A percentile compares a stretch with the other conserved stretches of the same genome.
Conservation (phyloP, 2,329 filamentous ascomycete genomes). For the Colletotrichum destructivum region DNA sequence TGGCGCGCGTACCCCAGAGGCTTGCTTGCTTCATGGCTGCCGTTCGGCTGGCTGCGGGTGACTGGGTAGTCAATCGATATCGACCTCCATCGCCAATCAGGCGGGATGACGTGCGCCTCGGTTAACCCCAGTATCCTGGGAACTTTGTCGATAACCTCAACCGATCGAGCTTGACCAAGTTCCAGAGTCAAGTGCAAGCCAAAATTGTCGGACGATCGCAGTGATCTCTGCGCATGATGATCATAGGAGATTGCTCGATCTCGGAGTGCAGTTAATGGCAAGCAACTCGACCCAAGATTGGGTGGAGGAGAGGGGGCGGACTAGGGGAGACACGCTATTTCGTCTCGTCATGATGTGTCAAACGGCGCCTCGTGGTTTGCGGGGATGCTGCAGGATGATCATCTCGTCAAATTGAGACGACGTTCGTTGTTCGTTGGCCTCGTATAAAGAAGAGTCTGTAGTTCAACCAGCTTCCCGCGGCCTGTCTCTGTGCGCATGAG, state of each 20-base stretch:
- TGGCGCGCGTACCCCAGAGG: conserved; percentile 21
- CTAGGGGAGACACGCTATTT: conserved; percentile 13
- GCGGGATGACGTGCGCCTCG: conserved; percentile 42
- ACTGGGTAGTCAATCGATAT: conserved; percentile 34
- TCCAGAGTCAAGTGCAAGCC: conserved; percentile 12
- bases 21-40: conserved; percentile 20
- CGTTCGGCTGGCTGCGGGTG: conserved; percentile 39
- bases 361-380: conserved; percentile 37
- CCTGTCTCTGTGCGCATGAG: neutral
- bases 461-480: neutral
- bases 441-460: neutral
- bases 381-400: conserved; percentile 39
- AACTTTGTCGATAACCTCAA: conserved; percentile 39
- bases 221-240: conserved; percentile 23
- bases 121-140: conserved; percentile 41
- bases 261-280: conserved; percentile 19
- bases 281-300: conserved; percentile 9
- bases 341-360: conserved; percentile 35
- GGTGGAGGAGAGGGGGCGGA: conserved; percentile 17
- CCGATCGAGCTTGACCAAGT: conserved; percentile 11
- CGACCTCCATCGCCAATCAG: conserved; percentile 35
- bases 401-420: conserved; percentile 31
- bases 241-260: conserved; percentile 25
- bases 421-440: conserved; percentile 5
- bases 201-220: conserved; percentile 39